phyloP scores from a whole-genome alignment of 257 asterid genomes.

The Cynanchum wilfordii region DNA sequence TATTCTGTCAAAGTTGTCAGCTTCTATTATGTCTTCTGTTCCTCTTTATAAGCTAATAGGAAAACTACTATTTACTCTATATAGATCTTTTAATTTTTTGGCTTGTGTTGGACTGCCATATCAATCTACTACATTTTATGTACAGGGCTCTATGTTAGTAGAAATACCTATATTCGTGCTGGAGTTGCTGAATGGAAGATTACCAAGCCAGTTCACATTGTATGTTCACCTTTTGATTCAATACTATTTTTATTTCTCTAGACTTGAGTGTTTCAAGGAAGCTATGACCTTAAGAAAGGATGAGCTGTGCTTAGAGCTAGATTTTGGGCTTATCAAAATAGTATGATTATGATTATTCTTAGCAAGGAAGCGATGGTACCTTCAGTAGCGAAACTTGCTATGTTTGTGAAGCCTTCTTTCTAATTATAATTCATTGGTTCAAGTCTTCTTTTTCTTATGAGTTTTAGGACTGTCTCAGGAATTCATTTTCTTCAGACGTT shows the following conservation, averaged over 20 bases:
- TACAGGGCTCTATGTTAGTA: slow-evolving; percentile 82
- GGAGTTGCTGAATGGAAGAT: slow-evolving; percentile 92
- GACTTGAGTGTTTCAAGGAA: background rate
- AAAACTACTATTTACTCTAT: background rate
- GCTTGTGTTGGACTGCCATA: background rate
- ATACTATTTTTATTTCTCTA: background rate
- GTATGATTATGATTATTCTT: background rate
- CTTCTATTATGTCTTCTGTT: background rate
- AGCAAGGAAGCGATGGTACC: background rate
- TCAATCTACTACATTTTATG: slow-evolving; percentile 23
- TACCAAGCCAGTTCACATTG: slow-evolving; percentile 90
- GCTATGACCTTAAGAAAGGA: background rate
- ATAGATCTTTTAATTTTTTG: background rate
- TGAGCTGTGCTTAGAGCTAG: background rate
- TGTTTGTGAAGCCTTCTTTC: background rate
- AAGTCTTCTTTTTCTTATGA: background rate
- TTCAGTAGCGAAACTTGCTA: background rate
- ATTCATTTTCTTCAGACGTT: background rate
- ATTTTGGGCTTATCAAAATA: background rate
- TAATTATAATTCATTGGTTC: background rate
- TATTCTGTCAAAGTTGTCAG: background rate
- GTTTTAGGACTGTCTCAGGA: background rate
- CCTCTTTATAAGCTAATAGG: background rate
- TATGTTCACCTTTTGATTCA: slow-evolving; percentile 32
- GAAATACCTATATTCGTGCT: slow-evolving; percentile 92